These are phyloP conservation scores for Anaeramoeba flamelloides DNA, from an alignment of 78 protist species.

Conservation along the genomic window DNA sequence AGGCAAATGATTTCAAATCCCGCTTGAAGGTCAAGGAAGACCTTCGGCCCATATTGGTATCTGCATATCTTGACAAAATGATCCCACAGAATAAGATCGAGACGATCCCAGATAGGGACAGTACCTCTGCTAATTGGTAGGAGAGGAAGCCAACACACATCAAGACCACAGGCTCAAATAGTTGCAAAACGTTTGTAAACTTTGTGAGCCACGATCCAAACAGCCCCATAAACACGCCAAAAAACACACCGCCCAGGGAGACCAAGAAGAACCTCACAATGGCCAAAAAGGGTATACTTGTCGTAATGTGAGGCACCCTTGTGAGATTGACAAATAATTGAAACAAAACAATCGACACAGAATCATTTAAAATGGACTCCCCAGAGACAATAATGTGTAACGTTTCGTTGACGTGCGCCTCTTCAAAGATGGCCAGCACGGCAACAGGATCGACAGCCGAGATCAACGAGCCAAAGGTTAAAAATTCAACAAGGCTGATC, in stretches of 20 bases:
- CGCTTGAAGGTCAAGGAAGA: not conserved
- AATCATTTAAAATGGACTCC: slow-evolving; percentile 33
- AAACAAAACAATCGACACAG: slow-evolving; percentile 6
- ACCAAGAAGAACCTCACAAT: slow-evolving; percentile 14
- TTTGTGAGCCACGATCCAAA: slow-evolving; percentile 2
- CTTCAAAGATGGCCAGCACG: slow-evolving; percentile 29
- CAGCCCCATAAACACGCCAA: slow-evolving; percentile 4
- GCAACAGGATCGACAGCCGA: slow-evolving; percentile 33
- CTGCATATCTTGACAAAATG: slow-evolving; percentile 5
- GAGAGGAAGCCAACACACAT: not conserved
- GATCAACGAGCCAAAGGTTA: slow-evolving; percentile 4
- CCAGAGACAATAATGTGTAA: slow-evolving; percentile 34
- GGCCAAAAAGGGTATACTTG: too few relatives aligned
- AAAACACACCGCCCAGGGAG: not conserved
- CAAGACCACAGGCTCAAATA: slow-evolving; percentile 11
- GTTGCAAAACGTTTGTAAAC: not conserved
- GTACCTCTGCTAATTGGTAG: slow-evolving; percentile 9
- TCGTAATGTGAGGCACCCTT: too few relatives aligned
- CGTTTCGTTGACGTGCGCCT: slow-evolving; percentile 21
- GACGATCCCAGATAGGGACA: slow-evolving; percentile 17
- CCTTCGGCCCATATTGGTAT: not conserved
- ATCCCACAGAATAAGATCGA: slow-evolving; percentile 7
- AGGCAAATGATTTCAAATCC: not conserved
- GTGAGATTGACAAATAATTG: not conserved
- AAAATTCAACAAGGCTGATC: not conserved